Percentiles rank a stretch among this genome's conserved stretches.
Conservation (phyloP, 371 early-diverging fungal genomes). For the Haplosporangium sp. region DNA sequence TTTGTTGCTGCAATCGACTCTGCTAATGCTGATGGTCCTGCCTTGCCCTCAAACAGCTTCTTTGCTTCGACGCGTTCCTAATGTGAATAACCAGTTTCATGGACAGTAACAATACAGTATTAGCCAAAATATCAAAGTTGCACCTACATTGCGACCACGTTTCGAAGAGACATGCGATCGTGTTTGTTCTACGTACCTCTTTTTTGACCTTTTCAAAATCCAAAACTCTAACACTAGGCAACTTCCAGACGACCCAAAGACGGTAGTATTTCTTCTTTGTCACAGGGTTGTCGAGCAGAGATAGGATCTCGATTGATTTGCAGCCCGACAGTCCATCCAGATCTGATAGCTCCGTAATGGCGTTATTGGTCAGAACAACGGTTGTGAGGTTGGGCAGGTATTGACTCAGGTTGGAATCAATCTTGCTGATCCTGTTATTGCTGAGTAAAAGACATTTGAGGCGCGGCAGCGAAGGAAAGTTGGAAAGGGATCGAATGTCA, state of each 20-base stretch:
- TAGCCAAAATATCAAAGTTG: too few species aligned
- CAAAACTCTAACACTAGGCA: constrained; percentile 83
- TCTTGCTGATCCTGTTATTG: constrained; percentile 88
- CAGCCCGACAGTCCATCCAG: constrained; percentile 76
- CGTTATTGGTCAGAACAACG: constrained; percentile 89
- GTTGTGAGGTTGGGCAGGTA: constrained; percentile 82
- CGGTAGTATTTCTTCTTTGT: constrained; percentile 83
- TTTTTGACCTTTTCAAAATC: constrained; percentile 85
- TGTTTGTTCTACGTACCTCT: constrained; percentile 61
- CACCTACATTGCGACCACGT: too few species aligned
- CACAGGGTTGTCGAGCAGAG: constrained; percentile 90
- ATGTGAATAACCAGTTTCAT: not conserved
- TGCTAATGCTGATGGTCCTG: constrained; percentile 73
- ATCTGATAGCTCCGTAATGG: constrained; percentile 84
- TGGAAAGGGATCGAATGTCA: constrained; percentile 84
- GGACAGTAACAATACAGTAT: constrained; percentile 5
- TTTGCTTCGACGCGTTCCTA: constrained; percentile 85
- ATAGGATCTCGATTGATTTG: constrained; percentile 70
- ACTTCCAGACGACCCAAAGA: constrained; percentile 81
- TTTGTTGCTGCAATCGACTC: constrained; percentile 68
- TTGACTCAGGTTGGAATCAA: constrained; percentile 72
- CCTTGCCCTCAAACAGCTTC: constrained; percentile 72
- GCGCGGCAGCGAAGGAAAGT: constrained; percentile 88
- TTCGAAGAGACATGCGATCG: too few species aligned
- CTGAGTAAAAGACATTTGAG: constrained; percentile 81